Evolutionary conservation across 768 basidiomycete genomes (phyloP), one percentile per base, ranked within the genome.

Genomic region (Lactarius tabidus): DNA sequence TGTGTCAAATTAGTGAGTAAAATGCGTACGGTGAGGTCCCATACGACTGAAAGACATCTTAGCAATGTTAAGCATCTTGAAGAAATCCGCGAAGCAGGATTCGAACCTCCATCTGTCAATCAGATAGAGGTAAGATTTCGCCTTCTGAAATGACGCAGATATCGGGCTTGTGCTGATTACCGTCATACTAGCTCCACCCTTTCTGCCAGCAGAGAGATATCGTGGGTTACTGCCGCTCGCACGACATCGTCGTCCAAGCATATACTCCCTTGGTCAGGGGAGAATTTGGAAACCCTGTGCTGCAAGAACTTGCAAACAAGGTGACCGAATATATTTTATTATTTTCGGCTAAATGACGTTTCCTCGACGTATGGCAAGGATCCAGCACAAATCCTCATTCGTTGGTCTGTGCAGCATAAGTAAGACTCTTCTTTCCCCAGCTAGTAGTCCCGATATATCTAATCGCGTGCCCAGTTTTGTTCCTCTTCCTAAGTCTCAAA

Each of bases 371-470:
- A 85, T 68, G 74, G 75, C 48, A 83, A 84, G 61, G 84, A 87
- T 48, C 82, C 84, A 6, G 87, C 93, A 20, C 95, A 97, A 71
- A 79, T 96, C 53, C 82, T 97, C 18, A 77, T 97, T 62, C 84
- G 95, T 28, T 97, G 94, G 92, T 95, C 93, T 33, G 77, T 98
- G 41, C 95, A 97, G 74, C 85, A 82, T 71, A 86, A 87, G 90
- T 90, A 70, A 57, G 83, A 76, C 61, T 54, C 61, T 59, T n/a
- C 33, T 53, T 20, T n/a, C 48, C 10, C 15, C 39, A 3, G 23
- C n/a, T 18, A 18, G 2, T 14, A 28, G 43, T 51, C 38, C 17
- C 28, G 31, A 56, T 52, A 33, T 35, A 33, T 41, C 31, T n/a
- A 17, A 56, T 33, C 26, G 51, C 36, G 45, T 31, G 43, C 58